These are phyloP conservation scores for Chaetoceros muelleri DNA, from an alignment of 108 stramenopile species.

Conservation along the genomic window DNA sequence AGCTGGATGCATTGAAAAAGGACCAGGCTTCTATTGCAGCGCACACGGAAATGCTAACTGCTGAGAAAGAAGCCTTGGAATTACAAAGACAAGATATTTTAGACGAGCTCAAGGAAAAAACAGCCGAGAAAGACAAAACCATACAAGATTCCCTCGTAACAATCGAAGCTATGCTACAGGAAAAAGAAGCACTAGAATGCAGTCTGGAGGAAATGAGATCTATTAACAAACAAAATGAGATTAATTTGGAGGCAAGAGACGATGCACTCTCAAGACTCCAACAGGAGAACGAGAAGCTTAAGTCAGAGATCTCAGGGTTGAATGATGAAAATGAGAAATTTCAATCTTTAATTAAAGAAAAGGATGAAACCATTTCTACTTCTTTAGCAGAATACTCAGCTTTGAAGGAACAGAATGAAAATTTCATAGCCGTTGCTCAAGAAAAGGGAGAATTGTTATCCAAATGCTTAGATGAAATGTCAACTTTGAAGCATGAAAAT, in stretches of 20 bases:
- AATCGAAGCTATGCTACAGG: background rate
- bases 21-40: background rate
- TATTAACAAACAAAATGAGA: background rate
- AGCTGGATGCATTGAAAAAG: background rate
- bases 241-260: background rate
- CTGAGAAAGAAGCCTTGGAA: background rate
- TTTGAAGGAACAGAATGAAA: slow-evolving; percentile 1
- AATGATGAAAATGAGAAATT: slow-evolving; percentile 2
- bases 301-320: background rate
- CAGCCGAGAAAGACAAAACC: background rate
- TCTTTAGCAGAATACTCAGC: slow-evolving; percentile 1
- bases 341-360: background rate
- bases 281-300: slow-evolving; percentile 5
- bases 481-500: background rate
- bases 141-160: background rate
- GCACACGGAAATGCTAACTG: background rate
- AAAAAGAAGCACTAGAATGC: background rate
- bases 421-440: slow-evolving; percentile 1
- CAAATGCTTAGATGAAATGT: slow-evolving; percentile 5
- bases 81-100: background rate
- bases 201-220: background rate
- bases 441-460: background rate
- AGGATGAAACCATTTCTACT: slow-evolving; percentile 4
- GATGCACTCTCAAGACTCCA: background rate
- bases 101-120: background rate